Conservation (phyloP, 352 stramenopile genomes). For the Pythium myriotylum region DNA sequence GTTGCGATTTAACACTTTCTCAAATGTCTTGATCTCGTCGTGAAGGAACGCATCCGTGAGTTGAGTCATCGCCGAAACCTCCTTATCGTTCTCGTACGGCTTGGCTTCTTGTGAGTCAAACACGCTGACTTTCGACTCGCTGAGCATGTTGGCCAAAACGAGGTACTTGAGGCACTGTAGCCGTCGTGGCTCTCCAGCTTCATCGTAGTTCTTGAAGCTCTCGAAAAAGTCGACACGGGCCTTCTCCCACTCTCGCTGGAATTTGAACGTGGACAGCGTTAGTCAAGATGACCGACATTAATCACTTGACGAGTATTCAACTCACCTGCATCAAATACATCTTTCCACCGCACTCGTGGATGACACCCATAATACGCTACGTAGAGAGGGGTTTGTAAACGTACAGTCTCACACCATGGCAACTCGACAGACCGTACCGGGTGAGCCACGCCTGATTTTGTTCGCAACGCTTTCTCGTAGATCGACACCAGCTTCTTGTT, state of each 20-base stretch:
- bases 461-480: constrained; percentile 89
- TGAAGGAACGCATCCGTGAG: constrained; percentile 94
- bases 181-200: constrained; percentile 91
- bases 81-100: constrained; percentile 94
- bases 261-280: background rate
- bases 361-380: constrained; percentile 92
- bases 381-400: background rate
- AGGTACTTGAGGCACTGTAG: constrained; percentile 95
- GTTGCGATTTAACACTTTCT: constrained; percentile 89
- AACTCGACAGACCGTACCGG: constrained; percentile 51
- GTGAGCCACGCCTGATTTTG: constrained; percentile 90
- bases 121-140: constrained; percentile 94
- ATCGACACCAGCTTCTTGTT: constrained; percentile 94
- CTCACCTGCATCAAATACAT: constrained; percentile 96
- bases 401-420: too few relatives aligned
- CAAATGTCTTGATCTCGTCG: constrained; percentile 96
- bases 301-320: too few relatives aligned
- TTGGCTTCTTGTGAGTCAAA: constrained; percentile 94
- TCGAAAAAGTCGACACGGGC: constrained; percentile 94
- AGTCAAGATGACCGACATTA: too few relatives aligned
- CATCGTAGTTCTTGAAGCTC: constrained; percentile 96
- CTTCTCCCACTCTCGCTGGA: constrained; percentile 90
- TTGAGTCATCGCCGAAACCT: constrained; percentile 96
- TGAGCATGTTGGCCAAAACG: constrained; percentile 95
- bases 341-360: constrained; percentile 95